These are phyloP conservation scores for Mortierella sp. DNA, from an alignment of 371 early-diverging fungal species.

Conservation along the genomic window DNA sequence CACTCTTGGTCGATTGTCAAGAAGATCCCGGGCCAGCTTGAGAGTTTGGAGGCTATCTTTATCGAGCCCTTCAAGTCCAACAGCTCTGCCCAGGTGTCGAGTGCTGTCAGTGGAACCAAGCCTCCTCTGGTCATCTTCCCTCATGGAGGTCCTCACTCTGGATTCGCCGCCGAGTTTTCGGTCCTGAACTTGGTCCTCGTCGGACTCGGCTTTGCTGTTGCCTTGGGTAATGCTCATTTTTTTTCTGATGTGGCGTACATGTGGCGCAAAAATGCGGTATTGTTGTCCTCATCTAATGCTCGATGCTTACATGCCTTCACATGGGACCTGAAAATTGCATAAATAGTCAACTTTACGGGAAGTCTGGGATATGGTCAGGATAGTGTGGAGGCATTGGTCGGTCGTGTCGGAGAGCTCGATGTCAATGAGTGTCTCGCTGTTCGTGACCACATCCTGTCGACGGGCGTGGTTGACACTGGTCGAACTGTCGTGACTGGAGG, in stretches of 20 bases:
- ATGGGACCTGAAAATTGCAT: background rate
- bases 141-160: slow-evolving; percentile 79
- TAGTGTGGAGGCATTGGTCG: slow-evolving; percentile 70
- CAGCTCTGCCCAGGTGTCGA: slow-evolving; percentile 21
- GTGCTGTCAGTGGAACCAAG: slow-evolving; percentile 48
- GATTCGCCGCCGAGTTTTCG: slow-evolving; percentile 64
- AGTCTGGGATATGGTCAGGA: slow-evolving; percentile 79
- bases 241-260: background rate
- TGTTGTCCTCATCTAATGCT: too few species aligned
- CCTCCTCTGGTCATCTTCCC: slow-evolving; percentile 70
- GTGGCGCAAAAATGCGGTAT: background rate
- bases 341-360: slow-evolving; percentile 80
- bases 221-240: slow-evolving; percentile 26
- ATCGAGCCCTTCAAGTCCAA: slow-evolving; percentile 33
- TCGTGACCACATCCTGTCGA: slow-evolving; percentile 33
- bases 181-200: slow-evolving; percentile 59
- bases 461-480: slow-evolving; percentile 55
- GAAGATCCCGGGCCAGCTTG: slow-evolving; percentile 43
- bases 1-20: slow-evolving; percentile 45
- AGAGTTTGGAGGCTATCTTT: slow-evolving; percentile 36
- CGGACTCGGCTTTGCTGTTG: slow-evolving; percentile 69
- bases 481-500: slow-evolving; percentile 73
- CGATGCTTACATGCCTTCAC: background rate
- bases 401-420: slow-evolving; percentile 75
- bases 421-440: slow-evolving; percentile 70